Percentiles rank a stretch among this genome's conserved stretches.
These are phyloP conservation scores for Akanthomyces muscarius DNA, from an alignment of 2,329 filamentous ascomycete species.

Conservation along the genomic window DNA sequence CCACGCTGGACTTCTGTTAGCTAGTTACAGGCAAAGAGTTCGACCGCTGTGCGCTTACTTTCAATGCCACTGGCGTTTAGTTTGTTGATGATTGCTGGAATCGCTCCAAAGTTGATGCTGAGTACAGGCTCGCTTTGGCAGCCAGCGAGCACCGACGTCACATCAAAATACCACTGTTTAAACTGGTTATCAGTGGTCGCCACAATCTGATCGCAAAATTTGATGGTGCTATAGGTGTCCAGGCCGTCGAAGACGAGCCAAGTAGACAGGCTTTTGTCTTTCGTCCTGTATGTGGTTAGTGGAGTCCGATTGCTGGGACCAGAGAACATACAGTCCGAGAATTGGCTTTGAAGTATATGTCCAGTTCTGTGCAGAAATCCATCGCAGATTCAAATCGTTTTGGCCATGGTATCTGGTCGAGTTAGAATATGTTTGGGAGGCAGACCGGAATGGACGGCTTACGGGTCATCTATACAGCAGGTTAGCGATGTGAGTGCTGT, in stretches of 20 bases:
- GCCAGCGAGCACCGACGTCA: constrained; percentile 40
- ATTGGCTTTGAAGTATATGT: constrained; percentile 47
- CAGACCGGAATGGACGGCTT: not conserved
- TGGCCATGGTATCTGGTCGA: constrained; percentile 44
- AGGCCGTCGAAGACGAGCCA: constrained; percentile 60
- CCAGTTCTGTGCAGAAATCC: constrained; percentile 52
- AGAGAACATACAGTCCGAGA: constrained; percentile 33
- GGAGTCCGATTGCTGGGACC: not conserved
- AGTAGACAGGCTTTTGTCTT: constrained; percentile 29
- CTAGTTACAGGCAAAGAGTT: not conserved
- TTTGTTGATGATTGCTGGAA: constrained; percentile 19
- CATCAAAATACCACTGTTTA: constrained; percentile 56
- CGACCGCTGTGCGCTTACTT: not conserved
- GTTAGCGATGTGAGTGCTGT: not conserved
- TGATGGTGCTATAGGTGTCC: constrained; percentile 56
- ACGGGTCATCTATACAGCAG: constrained; percentile 6
- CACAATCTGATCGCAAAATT: constrained; percentile 50
- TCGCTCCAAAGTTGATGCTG: constrained; percentile 24
- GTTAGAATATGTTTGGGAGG: not conserved
- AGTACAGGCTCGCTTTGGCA: constrained; percentile 13
- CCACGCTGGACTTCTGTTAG: constrained; percentile 2
- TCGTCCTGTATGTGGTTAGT: constrained; percentile 25
- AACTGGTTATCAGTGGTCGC: constrained; percentile 60
- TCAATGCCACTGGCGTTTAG: constrained; percentile 9
- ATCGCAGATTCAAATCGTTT: constrained; percentile 57